Evolutionary conservation across 2,329 filamentous ascomycete species (phyloP), one percentile per base, ranked within the genome.

Genomic region (Pseudopithomyces chartarum): DNA sequence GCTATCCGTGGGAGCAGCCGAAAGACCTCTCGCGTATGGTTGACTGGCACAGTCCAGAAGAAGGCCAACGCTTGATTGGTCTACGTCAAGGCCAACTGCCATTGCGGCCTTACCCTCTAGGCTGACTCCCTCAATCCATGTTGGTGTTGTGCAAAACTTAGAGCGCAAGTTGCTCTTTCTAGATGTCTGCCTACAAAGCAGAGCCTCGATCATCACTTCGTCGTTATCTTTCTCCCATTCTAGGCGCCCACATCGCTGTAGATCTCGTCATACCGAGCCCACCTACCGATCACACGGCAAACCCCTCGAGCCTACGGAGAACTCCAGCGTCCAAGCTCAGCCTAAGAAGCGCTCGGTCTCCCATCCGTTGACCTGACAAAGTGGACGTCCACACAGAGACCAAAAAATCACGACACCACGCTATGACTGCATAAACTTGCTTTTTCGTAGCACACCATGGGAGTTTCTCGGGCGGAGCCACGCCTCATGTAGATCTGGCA

Each of bases 381-480:
- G 13, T 39, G n/a, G 13, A 33, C 36, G 19, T 17, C 13, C 15
- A 36, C 26, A 49, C 19, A 33, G 38, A 47, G 13, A 38, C 23
- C 42, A 19, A 19, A 19, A 19, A 44, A 11, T 32, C 52, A 50
- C 46, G 40, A 42, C 45, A 52, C 23, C 32, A 29, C 40, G 33
- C 23, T 52, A 60, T 61, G 58, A 60, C 62, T 45, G 57, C 62
- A 61, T 56, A 58, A 60, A 49, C 60, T 42, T 58, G 57, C 23
- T 57, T 57, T 42, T 36, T 52, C 38, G 48, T 62, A 38, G 45
- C 32, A 48, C 45, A 40, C 34, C 12, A 54, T 60, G 23, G 36
- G 50, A 52, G 48, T 36, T 51, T 54, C 36, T 6, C 15, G 15
- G 40, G 15, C 8, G 26, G 26, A 8, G n/a, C n/a, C 26, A 33